Evolutionary conservation across 805 yeast species (phyloP), one percentile per base, ranked within the genome.

Genomic region (Debaryomyces tyrocola): DNA sequence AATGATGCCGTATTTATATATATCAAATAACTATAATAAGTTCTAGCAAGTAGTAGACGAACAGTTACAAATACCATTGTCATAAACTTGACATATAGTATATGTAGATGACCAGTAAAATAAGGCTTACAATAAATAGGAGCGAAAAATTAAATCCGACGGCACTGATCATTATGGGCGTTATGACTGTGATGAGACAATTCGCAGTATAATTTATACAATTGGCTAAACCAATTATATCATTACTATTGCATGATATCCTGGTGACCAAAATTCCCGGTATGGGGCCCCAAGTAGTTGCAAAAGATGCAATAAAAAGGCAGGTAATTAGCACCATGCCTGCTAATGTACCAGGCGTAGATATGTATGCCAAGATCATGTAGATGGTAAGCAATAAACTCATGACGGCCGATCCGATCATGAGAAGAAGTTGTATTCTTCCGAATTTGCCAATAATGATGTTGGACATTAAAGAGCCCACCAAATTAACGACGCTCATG

Each of bases 281-380:
- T 49, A 18, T 66, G 3, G 71, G 70, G 4, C 73, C 71, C 73
- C 73, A 67, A 40, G 60, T 54, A 12, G 51, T 39, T 7, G 69
- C 57, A 44, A 61, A 63, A 4, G 47, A 46, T 12, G 61, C 43
- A 31, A 61, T 50, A 37, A 55, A 61, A 7, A 48, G n/a, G 18
- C 58, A 53, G 6, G 54, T 55, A 8, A 57, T 49, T 40, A 61
- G 43, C 4, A 51, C 35, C 15, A 39, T 27, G 4, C 48, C 50
- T 2, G 47, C 12, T 8, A 33, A 37, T 11, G 43, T 35, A 4
- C 20, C 33, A 9, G 17, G 33, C 18, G 35, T 12, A 9, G 42
- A 14, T 10, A 20, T 12, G 31, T 24, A 44, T 29, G 33, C 61
- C 54, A 33, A 49, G 0, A 42, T 44, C 7, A 61, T 44, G 43